phyloP scores from a whole-genome alignment of 257 asterid genomes.

The Echium plantagineum region DNA sequence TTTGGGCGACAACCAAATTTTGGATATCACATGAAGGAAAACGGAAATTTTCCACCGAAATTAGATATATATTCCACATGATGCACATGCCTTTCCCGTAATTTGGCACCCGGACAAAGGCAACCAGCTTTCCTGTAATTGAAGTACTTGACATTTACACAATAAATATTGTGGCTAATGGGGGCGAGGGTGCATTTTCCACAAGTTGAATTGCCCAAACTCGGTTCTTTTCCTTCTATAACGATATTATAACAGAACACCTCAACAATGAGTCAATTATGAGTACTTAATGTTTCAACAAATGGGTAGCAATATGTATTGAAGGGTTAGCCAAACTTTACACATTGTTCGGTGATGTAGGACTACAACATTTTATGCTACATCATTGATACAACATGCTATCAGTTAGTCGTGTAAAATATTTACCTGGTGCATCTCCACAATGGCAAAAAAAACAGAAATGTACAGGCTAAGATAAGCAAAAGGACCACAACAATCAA shows the following conservation, averaged over 20 bases:
- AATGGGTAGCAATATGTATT: too few relatives aligned
- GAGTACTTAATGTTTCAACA: too few relatives aligned
- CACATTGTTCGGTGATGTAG: background rate
- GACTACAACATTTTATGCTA: background rate
- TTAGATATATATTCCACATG: background rate
- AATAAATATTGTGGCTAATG: background rate
- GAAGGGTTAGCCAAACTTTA: background rate
- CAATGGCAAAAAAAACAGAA: too few relatives aligned
- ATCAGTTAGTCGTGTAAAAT: background rate
- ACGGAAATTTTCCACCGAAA: background rate
- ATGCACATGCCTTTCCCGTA: background rate
- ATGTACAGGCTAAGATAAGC: background rate
- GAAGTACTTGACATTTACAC: background rate
- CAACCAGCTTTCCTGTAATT: too few relatives aligned
- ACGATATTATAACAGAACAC: background rate
- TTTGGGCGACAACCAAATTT: background rate
- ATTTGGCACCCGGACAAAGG: background rate
- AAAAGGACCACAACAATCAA: slow-evolving; percentile 1
- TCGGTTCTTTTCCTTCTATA: background rate
- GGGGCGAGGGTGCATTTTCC: background rate
- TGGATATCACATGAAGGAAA: background rate
- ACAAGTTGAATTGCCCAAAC: background rate
- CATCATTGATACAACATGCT: background rate
- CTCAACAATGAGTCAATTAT: background rate
- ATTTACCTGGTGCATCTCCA: too few relatives aligned